Conservation (phyloP, 2,329 filamentous ascomycete genomes). For the Sphaerulina vaccinii region DNA sequence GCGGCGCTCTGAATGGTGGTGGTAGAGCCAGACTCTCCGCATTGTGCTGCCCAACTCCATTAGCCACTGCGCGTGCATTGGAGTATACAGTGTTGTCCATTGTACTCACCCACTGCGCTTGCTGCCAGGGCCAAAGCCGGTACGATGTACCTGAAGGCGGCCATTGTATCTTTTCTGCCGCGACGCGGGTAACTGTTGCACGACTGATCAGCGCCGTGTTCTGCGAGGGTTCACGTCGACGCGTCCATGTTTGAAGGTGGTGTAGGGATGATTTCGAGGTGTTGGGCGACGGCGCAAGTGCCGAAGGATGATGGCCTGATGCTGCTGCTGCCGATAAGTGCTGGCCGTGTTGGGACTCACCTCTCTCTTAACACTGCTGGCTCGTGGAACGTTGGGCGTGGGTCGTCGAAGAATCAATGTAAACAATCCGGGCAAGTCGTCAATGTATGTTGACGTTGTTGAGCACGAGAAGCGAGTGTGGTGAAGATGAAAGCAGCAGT, state of each 20-base stretch:
- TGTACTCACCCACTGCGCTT: constrained; percentile 50
- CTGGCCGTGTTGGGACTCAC: constrained; percentile 12
- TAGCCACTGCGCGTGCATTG: constrained; percentile 22
- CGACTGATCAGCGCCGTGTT: constrained; percentile 20
- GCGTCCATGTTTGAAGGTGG: constrained; percentile 2
- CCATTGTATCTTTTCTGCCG: constrained; percentile 43
- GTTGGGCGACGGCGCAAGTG: neutral
- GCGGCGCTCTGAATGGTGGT: constrained; percentile 60
- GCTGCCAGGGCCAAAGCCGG: constrained; percentile 57
- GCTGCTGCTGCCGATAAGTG: neutral
- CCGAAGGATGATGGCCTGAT: constrained; percentile 1
- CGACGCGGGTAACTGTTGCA: constrained; percentile 22
- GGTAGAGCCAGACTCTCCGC: constrained; percentile 45
- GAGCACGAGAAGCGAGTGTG: constrained; percentile 13
- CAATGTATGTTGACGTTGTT: constrained; percentile 13
- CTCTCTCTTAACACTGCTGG: constrained; percentile 19
- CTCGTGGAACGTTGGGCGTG: constrained; percentile 12
- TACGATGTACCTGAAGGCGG: constrained; percentile 56
- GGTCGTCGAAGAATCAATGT: constrained; percentile 14
- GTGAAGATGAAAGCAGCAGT: constrained; percentile 9
- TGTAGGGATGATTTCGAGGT: neutral
- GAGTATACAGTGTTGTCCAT: constrained; percentile 22
- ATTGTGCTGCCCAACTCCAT: constrained; percentile 24
- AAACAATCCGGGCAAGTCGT: constrained; percentile 5
- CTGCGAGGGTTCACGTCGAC: constrained; percentile 6